Evolutionary conservation across 805 yeast genomes (phyloP).

Genomic region (Myxozyma sirexii): DNA sequence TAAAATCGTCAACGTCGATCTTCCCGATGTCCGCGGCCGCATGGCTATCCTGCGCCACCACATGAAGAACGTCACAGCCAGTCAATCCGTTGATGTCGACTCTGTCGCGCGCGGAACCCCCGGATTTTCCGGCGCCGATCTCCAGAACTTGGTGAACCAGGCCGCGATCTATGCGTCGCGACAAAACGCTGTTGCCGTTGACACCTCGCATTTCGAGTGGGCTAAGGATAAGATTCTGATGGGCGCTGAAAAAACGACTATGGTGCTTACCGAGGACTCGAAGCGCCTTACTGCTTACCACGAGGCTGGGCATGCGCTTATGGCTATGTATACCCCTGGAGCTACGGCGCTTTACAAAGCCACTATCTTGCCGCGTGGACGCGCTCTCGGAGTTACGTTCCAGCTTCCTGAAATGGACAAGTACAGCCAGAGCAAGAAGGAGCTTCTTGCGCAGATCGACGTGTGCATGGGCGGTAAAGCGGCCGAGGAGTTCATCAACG

Average conservation of each 20-base stretch:
- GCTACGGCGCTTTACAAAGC: slow-evolving; percentile 97
- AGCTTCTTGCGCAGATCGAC: slow-evolving; percentile 87
- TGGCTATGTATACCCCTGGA: slow-evolving; percentile 92
- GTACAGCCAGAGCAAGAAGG: slow-evolving; percentile 85
- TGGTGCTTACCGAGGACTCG: slow-evolving; percentile 96
- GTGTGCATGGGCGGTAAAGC: slow-evolving; percentile 99
- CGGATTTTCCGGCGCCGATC: slow-evolving; percentile 97
- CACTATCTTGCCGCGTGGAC: slow-evolving; percentile 93
- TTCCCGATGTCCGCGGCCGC: slow-evolving; percentile 98
- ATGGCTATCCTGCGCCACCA: slow-evolving; percentile 89
- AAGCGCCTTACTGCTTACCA: slow-evolving; percentile 95
- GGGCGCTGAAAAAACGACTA: slow-evolving; percentile 97
- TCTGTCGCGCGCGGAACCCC: slow-evolving; percentile 96
- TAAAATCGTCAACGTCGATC: slow-evolving; percentile 89
- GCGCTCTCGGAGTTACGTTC: slow-evolving; percentile 95
- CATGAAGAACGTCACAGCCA: slow-evolving; percentile 84
- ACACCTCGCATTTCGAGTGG: slow-evolving; percentile 94
- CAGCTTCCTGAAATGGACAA: slow-evolving; percentile 98
- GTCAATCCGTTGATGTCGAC: slow-evolving; percentile 83
- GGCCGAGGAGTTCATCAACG: slow-evolving; percentile 92
- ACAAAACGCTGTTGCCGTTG: slow-evolving; percentile 84
- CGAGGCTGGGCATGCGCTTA: slow-evolving; percentile 99
- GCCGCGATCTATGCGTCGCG: slow-evolving; percentile 98
- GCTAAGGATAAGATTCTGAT: slow-evolving; percentile 96
- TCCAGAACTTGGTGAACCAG: slow-evolving; percentile 93